Base-by-base conservation (phyloP, 805 yeast genomes). In the Myxozyma geophila region DNA sequence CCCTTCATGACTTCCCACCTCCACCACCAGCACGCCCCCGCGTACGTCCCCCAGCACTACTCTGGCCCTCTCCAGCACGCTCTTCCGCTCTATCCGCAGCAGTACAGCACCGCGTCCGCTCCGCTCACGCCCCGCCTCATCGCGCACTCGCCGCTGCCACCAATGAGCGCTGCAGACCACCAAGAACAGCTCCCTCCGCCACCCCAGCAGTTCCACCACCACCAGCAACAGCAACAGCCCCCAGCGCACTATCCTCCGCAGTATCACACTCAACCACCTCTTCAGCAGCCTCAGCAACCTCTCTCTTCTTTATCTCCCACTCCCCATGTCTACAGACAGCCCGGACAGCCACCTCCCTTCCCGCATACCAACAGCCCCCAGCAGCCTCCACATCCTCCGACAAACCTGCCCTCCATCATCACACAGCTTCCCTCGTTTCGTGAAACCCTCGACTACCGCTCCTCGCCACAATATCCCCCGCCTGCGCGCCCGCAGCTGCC, bases 401-500 rank as follows among this genome's bases (percentile, higher is more conserved):
- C 23, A 10, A 21, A 5, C 21, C 47, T 28, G 9, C 48, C 57
- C 2, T 37, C 57, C 33, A 12, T 15, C 8, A 37, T 55, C 17
- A 41, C 60, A 7, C 55, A 49, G 43, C 41, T 58, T 17, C 54
- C 50, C 2, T 33, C 60, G 5, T 15, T 58, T n/a, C 60, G 60
- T 35, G 55, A 41, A 15, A 40, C 55, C 1, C 55, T 58, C 10
- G 54, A 12, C 6, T 37, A 48, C 13, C 48, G 49, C 23, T 15
- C 19, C 39, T 40, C 55, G 21, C 36, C 46, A 17, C 44, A 13
- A 2, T 19, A 15, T 13, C 9, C 44, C 12, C 51, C 57, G 33
- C 49, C 46, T 23, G 49, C 57, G 39, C 57, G 57, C 13, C 57
- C 57, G 7, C 57, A 53, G 13, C 57, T 53, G 15, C 57, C 57